Base-by-base conservation (phyloP, 495 filamentous ascomycete genomes). In the Staphylotrichum longicolle region DNA sequence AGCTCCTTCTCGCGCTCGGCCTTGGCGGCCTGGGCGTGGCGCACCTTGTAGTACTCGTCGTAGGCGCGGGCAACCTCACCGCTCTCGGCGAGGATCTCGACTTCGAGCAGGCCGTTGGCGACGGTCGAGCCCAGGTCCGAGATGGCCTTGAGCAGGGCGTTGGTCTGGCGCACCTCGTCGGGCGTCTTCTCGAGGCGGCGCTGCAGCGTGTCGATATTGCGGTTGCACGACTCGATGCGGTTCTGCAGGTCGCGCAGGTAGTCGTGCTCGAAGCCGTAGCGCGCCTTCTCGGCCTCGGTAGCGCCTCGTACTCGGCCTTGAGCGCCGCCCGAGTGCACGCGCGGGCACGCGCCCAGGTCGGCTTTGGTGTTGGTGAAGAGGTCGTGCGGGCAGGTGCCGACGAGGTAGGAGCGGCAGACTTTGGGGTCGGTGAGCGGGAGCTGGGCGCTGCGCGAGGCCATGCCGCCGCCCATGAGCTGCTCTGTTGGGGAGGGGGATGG, bases 311-410 rank as follows among this genome's bases (percentile, higher is more conserved):
- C 70, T 98, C 91, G 42, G 83, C 78, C 72, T 96, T 96, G 57
- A 96, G 82, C 33, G 86, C 83, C 72, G n/a, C 96, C 93, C 58
- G 85, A 89, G 75, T 99, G 94, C 46, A 93, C 85, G 75, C 94
- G 94, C 40, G 91, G 85, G 68, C 94, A 99, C 0, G 86, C 86
- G 20, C 94, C 94, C 37, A 97, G 83, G 73, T 99, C 94, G 83
- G 96, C 91, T 77, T 96, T 98, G 45, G 94, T 99, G 78, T 99
- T 99, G 63, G 93, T 98, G 84, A 99, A 99, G 71, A 98, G 92
- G 78, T 99, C 94, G 79, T 97, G 93, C 5, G 94, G 94, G 73
- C 94, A 99, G 45, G 90, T 96, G 65, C 94, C 94, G 63, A 85
- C 91, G 54, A 99, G 83, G 76, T 92, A 97, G 59, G 91, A 96